These are phyloP conservation scores for Groenewaldozyma salmanticensis DNA, from an alignment of 805 yeast species.

Conservation along the genomic window DNA sequence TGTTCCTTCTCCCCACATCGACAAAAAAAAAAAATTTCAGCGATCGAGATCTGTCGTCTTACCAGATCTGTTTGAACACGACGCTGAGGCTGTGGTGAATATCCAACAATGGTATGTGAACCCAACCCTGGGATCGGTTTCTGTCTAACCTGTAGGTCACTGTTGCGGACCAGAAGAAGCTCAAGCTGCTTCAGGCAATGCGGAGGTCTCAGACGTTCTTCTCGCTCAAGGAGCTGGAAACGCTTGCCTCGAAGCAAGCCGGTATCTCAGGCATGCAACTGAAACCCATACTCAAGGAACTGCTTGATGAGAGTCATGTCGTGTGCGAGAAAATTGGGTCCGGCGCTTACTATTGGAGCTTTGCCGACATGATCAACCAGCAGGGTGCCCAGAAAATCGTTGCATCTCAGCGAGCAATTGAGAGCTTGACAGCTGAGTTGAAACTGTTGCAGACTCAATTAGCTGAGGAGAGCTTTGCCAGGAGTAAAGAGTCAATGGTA, in stretches of 20 bases:
- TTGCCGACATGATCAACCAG: slow-evolving; percentile 12
- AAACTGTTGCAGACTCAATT: neutral
- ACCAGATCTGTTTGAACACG: too few relatives aligned
- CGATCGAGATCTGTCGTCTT: too few relatives aligned
- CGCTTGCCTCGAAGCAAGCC: slow-evolving; percentile 34
- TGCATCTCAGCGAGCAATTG: neutral
- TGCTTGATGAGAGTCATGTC: slow-evolving; percentile 42
- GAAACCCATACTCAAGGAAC: slow-evolving; percentile 38
- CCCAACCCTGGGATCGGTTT: too few relatives aligned
- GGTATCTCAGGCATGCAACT: slow-evolving; percentile 47
- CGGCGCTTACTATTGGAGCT: slow-evolving; percentile 44
- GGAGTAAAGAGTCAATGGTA: too few relatives aligned
- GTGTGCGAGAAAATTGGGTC: slow-evolving; percentile 45
- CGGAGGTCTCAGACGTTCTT: slow-evolving; percentile 15
- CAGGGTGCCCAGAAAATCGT: neutral
- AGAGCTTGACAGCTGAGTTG: neutral
- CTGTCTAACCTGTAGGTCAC: too few relatives aligned
- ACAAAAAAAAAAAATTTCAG: too few relatives aligned
- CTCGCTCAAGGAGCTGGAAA: slow-evolving; percentile 41
- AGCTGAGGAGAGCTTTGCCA: too few relatives aligned
- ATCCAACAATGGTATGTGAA: too few relatives aligned
- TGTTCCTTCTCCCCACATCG: too few relatives aligned
- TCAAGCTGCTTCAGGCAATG: slow-evolving; percentile 1
- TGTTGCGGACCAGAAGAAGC: neutral
- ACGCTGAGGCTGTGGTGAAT: too few relatives aligned